Conservation (phyloP, 2,329 filamentous ascomycete species). For the Chalaropsis ovoidea region DNA sequence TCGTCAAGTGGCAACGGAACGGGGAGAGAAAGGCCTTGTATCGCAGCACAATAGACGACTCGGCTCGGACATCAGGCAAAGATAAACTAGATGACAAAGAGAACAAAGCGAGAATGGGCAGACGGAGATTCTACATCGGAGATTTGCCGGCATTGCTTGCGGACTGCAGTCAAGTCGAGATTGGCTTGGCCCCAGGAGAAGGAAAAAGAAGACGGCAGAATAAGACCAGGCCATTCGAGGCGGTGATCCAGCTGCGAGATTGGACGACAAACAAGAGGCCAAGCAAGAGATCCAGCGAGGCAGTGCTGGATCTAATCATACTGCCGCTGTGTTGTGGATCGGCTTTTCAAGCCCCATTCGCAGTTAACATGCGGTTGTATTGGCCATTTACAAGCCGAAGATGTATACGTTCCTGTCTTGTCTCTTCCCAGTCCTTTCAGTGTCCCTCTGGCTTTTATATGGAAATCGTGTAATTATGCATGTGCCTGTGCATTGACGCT, state of each 20-base stretch:
- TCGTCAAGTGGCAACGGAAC: background rate
- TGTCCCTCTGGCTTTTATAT: background rate
- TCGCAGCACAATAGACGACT: conserved; percentile 1
- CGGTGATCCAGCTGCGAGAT: background rate
- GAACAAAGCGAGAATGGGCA: background rate
- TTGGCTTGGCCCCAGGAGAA: background rate
- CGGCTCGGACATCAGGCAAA: background rate
- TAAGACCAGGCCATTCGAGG: background rate
- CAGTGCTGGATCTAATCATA: conserved; percentile 10
- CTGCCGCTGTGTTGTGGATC: background rate
- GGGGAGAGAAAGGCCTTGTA: background rate
- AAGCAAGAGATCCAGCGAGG: background rate
- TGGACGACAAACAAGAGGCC: background rate
- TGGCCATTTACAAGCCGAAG: background rate
- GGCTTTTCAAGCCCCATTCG: background rate
- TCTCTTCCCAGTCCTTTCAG: too few relatives aligned
- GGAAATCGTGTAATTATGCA: background rate
- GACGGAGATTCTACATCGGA: background rate
- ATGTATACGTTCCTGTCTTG: background rate
- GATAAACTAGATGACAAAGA: background rate
- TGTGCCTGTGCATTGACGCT: background rate
- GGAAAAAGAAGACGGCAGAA: background rate
- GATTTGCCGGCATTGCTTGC: background rate
- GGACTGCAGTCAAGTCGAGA: background rate
- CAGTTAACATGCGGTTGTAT: background rate